These are phyloP conservation scores for Penicillium sp. DNA, from an alignment of 2,329 filamentous ascomycete genomes.

Conservation along the genomic window DNA sequence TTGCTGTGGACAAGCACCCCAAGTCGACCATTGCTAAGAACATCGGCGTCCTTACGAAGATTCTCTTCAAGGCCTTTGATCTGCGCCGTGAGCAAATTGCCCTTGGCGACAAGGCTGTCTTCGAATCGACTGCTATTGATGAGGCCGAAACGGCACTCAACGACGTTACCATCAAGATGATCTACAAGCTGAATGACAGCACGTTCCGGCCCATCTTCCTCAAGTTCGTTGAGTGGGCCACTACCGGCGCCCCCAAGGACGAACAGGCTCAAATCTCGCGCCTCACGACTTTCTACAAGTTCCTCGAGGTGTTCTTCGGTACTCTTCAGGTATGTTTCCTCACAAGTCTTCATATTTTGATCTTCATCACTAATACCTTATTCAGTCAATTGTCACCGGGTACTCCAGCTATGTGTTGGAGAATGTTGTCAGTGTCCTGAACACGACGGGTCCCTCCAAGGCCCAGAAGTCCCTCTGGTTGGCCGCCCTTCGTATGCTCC, in stretches of 20 bases:
- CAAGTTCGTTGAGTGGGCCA: constrained; percentile 79
- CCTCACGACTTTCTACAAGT: constrained; percentile 75
- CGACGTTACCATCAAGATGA: constrained; percentile 78
- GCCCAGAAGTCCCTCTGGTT: constrained; percentile 64
- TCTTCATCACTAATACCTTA: neutral
- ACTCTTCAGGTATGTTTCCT: constrained; percentile 64
- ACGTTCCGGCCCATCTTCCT: constrained; percentile 90
- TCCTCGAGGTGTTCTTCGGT: constrained; percentile 76
- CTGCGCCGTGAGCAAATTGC: constrained; percentile 44
- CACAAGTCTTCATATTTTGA: neutral
- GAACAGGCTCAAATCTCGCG: constrained; percentile 59
- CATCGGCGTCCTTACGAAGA: constrained; percentile 63
- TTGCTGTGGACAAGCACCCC: constrained; percentile 71
- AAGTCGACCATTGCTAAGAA: constrained; percentile 80
- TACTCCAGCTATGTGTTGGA: constrained; percentile 86
- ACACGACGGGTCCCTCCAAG: constrained; percentile 38
- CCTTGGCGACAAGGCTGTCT: constrained; percentile 29
- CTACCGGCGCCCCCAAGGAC: constrained; percentile 62
- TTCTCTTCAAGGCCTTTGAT: constrained; percentile 57
- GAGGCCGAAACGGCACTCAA: constrained; percentile 66
- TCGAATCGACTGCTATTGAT: constrained; percentile 52
- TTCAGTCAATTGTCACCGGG: constrained; percentile 79
- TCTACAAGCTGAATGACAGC: constrained; percentile 94
- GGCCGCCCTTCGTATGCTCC: constrained; percentile 68
- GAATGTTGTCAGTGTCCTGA: constrained; percentile 65